A percentile compares a stretch with the other conserved stretches of the same genome.
These are phyloP conservation scores for Maudiozyma pseudohumilis DNA, from an alignment of 805 yeast genomes.

Conservation along the genomic window DNA sequence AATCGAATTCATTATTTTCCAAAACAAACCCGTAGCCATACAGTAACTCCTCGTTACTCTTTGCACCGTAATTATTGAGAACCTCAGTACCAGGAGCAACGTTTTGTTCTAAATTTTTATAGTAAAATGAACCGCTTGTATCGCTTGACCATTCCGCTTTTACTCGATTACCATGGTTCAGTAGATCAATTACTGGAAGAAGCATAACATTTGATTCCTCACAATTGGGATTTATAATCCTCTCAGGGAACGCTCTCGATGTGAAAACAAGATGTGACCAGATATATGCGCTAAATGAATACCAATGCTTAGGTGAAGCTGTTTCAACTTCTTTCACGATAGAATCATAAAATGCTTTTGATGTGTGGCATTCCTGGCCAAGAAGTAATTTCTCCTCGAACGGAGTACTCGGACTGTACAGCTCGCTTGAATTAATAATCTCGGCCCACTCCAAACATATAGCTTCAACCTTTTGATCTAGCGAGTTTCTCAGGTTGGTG, in stretches of 20 bases:
- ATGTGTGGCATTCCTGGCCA: no score
- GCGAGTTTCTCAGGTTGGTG: constrained; percentile 53
- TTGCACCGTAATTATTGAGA: constrained; percentile 79
- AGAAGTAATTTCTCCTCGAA: not conserved
- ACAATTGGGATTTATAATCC: constrained; percentile 29
- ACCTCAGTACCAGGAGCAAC: constrained; percentile 37
- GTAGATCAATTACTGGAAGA: constrained; percentile 65
- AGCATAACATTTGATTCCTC: constrained; percentile 46
- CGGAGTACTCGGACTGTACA: not conserved
- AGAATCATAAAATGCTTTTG: constrained; percentile 6
- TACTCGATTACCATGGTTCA: constrained; percentile 60
- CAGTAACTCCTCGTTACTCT: constrained; percentile 79
- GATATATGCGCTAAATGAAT: constrained; percentile 53
- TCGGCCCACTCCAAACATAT: constrained; percentile 55
- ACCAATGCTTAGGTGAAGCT: constrained; percentile 37
- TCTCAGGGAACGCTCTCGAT: constrained; percentile 74
- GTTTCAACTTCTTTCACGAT: constrained; percentile 12
- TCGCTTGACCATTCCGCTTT: constrained; percentile 56
- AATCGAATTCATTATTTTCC: constrained; percentile 48
- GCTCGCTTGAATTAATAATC: not conserved
- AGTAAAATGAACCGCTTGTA: constrained; percentile 41
- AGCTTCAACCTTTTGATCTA: constrained; percentile 36
- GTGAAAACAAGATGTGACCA: constrained; percentile 69
- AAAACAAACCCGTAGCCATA: constrained; percentile 54
- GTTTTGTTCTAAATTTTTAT: constrained; percentile 8